phyloP scores from a whole-genome alignment of 73 alveolate species.

The Stentor coeruleus region DNA sequence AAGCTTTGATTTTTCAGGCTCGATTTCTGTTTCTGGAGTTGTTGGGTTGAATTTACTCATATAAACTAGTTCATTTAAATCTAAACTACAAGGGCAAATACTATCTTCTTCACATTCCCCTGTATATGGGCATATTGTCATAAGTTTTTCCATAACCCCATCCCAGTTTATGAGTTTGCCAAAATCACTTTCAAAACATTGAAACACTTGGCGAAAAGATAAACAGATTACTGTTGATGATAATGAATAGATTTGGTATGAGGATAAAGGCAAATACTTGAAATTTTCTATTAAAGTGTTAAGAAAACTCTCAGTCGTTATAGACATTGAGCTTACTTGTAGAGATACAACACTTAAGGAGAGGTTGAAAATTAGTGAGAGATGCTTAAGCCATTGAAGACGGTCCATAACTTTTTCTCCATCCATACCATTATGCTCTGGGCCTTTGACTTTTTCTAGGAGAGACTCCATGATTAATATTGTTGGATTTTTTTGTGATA shows the following conservation, averaged over 20 bases:
- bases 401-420: conserved; percentile 5
- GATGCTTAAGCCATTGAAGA: not conserved
- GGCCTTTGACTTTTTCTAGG: conserved; percentile 1
- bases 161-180: not conserved
- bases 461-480: too few species aligned
- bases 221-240: not conserved
- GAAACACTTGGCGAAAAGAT: not conserved
- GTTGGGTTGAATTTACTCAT: not conserved
- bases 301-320: not conserved
- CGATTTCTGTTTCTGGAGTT: not conserved
- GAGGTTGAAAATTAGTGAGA: not conserved
- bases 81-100: conserved; percentile 2
- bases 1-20: not conserved
- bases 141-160: too few species aligned
- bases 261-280: not conserved
- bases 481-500: too few species aligned
- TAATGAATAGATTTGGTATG: not conserved
- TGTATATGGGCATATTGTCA: too few species aligned
- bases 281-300: not conserved
- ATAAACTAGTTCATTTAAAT: not conserved
- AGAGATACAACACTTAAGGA: too few species aligned
- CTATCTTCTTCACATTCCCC: not conserved
- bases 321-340: not conserved
- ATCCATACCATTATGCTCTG: not conserved
- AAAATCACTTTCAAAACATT: not conserved